A percentile compares a stretch with the other conserved stretches of the same genome.
phyloP scores from a whole-genome alignment of 345 rosid species.

The Citrus sinensis region DVS_A1.0 CM039162.1:20409501-20410000 shows the following conservation, averaged over 20 bases:
- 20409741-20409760: background rate
- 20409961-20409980: background rate
- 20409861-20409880: background rate
- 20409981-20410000: background rate
- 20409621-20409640: background rate
- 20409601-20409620: background rate
- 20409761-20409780: background rate
- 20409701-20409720: background rate
- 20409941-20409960: background rate
- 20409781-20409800: background rate
- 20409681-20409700: background rate
- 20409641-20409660: background rate
- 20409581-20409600: background rate
- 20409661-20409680: background rate
- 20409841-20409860: background rate
- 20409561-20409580: constrained; percentile 99
- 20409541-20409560: constrained; percentile 98
- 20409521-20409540: constrained; percentile 90
- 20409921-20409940: background rate
- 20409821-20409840: background rate
- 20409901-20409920: background rate
- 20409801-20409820: background rate
- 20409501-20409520: constrained; percentile 95
- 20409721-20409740: background rate
- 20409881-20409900: background rate